These are phyloP conservation scores for Debaryomyces nepalensis DNA, from an alignment of 1,139 yeast species.

Conservation along the genomic window DNA sequence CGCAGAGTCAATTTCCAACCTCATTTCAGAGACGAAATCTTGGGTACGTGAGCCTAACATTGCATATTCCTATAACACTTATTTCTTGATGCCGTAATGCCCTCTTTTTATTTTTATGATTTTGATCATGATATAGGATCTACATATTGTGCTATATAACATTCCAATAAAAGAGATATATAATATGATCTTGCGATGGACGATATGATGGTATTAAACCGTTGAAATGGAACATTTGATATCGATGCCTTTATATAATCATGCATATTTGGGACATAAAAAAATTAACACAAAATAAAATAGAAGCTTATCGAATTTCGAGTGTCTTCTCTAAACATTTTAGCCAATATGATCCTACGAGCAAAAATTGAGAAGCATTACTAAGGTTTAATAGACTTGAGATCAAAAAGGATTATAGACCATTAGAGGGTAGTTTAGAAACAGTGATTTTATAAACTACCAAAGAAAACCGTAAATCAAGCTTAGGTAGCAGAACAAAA, in stretches of 20 bases:
- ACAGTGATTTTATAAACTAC: not conserved
- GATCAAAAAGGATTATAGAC: not conserved
- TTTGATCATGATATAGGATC: not conserved
- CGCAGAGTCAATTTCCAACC: constrained; percentile 39
- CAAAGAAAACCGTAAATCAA: not conserved
- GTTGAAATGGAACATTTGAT: not conserved
- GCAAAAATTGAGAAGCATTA: not conserved
- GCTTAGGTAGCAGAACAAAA: not conserved
- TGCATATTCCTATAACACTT: not conserved
- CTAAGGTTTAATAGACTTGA: not conserved
- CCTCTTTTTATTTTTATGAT: not conserved
- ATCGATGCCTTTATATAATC: constrained; percentile 2
- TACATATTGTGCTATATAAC: not conserved
- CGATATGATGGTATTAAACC: too few relatives aligned
- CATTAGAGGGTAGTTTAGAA: not conserved
- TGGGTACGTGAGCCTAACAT: constrained; percentile 23
- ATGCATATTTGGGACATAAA: constrained; percentile 1
- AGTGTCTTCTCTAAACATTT: constrained; percentile 1
- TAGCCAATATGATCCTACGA: not conserved
- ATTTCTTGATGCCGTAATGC: constrained; percentile 5
- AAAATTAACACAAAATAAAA: constrained; percentile 8
- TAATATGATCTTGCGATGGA: too few relatives aligned
- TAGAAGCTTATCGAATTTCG: constrained; percentile 14
- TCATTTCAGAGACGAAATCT: constrained; percentile 45
- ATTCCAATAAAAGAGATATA: not conserved